Base-by-base conservation (phyloP, 2,329 filamentous ascomycete genomes). In the Fusarium vanettenii region DNA sequence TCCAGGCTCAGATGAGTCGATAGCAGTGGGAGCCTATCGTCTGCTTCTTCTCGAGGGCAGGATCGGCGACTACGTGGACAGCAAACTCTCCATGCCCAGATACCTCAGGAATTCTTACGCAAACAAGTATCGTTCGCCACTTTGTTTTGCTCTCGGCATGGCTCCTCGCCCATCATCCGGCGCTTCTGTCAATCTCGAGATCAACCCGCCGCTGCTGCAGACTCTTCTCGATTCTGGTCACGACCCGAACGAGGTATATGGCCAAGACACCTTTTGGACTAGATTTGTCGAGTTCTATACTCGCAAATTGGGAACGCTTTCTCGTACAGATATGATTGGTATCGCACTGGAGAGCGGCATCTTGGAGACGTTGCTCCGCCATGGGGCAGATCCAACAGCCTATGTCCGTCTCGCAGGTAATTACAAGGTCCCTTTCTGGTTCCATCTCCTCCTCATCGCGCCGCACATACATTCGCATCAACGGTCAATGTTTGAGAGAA, bases 21-120 rank as follows among this genome's bases (percentile, higher is more conserved):
- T 16, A 14, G 9, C 13, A 10, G 60, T 45, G 14, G 64, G 64
- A 5, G 60, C 41, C 14, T 69, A 48, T 31, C 67, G 64, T 7
- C 56, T 67, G n/a, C 9, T 67, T 13, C n/a, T 69, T 6, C 66
- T 69, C 48, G 67, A 67, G 61, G 10, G 43, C 11, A 3, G 41
- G 11, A 14, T 43, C n/a, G n/a, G 1, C 0, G n/a, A 3, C 11
- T 43, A 43, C n/a, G 2, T 18, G n/a, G 13, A 13, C 16, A 18
- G 31, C 8, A 62, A 69, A 27, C 6, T 67, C 3, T 31, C 27
- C 22, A 25, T 45, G 20, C 64, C 64, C 3, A n/a, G 22, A 22
- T 69, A 67, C 20, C 60, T 27, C 20, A 14, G 31, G 4, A 62
- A 48, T 45, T 5, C 41, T 9, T 61, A 69, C 27, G n/a, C 55